phyloP scores from a whole-genome alignment of 352 stramenopile genomes.

The Globisporangium lucens region DNA sequence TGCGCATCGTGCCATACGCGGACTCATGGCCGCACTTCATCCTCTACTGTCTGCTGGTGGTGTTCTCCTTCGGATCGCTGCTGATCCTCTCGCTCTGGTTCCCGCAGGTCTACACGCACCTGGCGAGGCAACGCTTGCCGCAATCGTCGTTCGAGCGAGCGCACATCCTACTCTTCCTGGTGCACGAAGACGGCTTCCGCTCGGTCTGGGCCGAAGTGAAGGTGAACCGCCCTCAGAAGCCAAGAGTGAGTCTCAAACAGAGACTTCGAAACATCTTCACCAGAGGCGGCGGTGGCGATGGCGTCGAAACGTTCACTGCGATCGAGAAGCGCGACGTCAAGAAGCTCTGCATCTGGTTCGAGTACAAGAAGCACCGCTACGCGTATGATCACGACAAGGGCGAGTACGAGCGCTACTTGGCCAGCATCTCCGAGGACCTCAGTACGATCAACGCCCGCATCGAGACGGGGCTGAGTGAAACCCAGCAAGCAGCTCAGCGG shows the following conservation, averaged over 20 bases:
- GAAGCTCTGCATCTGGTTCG: constrained; percentile 48
- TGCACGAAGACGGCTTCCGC: constrained; percentile 29
- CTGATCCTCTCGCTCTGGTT: constrained; percentile 50
- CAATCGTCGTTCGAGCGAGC: constrained; percentile 28
- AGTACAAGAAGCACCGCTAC: constrained; percentile 71
- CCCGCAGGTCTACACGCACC: constrained; percentile 53
- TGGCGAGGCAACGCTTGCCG: constrained; percentile 32
- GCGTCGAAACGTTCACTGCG: neutral
- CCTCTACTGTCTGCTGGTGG: constrained; percentile 34
- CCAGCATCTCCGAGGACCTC: constrained; percentile 27
- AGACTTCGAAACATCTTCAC: neutral
- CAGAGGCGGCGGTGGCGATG: neutral
- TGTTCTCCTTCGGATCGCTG: constrained; percentile 26
- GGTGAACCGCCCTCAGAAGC: constrained; percentile 22
- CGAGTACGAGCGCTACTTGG: constrained; percentile 51
- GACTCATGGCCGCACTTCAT: constrained; percentile 27
- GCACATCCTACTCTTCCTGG: constrained; percentile 42
- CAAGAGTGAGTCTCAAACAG: neutral
- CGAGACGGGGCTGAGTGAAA: constrained; percentile 9
- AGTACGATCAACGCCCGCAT: neutral
- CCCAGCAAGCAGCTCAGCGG: constrained; percentile 23
- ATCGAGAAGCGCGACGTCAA: constrained; percentile 21
- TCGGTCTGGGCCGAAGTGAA: constrained; percentile 39
- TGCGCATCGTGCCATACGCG: constrained; percentile 35
- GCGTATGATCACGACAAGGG: constrained; percentile 44